Conservation (phyloP, 805 yeast species). For the Suhomyces sp. region DNA sequence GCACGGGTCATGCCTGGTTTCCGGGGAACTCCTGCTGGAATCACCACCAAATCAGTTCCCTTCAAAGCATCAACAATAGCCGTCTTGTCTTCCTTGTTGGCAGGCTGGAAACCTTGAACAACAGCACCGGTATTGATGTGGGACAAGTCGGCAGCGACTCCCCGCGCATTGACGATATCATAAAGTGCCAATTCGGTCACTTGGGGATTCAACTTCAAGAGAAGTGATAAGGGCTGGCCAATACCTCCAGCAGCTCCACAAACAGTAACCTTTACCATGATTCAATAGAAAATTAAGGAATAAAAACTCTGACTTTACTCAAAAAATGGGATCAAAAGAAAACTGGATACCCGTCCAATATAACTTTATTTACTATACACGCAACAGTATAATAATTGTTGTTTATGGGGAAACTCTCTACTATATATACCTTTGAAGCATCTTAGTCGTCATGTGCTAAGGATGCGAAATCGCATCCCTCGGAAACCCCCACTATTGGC, state of each 20-base stretch:
- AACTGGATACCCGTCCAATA: no score
- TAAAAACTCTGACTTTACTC: no score
- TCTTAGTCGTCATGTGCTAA: no score
- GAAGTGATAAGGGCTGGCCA: constrained; percentile 47
- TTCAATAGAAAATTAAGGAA: no score
- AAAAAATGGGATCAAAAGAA: no score
- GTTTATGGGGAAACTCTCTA: no score
- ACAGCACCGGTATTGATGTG: constrained; percentile 42
- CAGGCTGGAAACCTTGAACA: constrained; percentile 43
- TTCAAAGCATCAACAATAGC: constrained; percentile 38
- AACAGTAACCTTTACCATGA: constrained; percentile 46
- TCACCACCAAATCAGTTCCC: constrained; percentile 40
- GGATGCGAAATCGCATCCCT: no score
- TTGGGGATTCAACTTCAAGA: constrained; percentile 39
- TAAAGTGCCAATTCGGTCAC: constrained; percentile 41
- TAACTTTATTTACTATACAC: no score
- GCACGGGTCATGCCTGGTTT: constrained; percentile 51
- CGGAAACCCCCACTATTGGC: no score
- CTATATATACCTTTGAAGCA: no score
- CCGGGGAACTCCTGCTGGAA: constrained; percentile 50
- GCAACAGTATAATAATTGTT: no score
- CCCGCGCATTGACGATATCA: constrained; percentile 46
- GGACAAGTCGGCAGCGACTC: constrained; percentile 47
- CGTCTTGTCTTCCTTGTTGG: constrained; percentile 34
- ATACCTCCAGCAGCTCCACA: constrained; percentile 52